These are phyloP conservation scores for Chaetomium sp. DNA, from an alignment of 2,329 filamentous ascomycete genomes.

Conservation along the genomic window DNA sequence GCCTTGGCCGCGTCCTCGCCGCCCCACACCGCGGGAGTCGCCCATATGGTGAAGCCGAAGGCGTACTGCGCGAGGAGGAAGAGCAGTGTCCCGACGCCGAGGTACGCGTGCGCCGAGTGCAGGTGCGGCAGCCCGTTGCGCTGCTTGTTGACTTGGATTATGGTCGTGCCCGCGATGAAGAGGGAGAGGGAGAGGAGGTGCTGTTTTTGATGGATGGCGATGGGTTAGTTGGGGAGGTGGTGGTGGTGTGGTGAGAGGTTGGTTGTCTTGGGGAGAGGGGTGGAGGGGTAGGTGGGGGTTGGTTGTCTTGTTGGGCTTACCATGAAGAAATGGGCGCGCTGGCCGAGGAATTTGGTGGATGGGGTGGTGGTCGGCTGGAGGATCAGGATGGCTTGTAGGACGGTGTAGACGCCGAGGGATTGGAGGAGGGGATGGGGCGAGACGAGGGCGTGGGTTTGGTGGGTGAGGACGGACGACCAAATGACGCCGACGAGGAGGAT, in stretches of 20 bases:
- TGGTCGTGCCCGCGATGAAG: slow-evolving; percentile 64
- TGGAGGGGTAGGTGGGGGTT: too few relatives aligned
- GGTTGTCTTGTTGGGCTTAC: neutral
- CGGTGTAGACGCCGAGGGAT: slow-evolving; percentile 68
- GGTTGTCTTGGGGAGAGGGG: neutral
- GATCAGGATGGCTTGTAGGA: slow-evolving; percentile 78
- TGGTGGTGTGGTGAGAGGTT: neutral
- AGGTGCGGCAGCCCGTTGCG: slow-evolving; percentile 70
- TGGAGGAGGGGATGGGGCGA: slow-evolving; percentile 80
- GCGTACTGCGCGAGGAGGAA: slow-evolving; percentile 71
- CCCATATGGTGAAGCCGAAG: slow-evolving; percentile 83
- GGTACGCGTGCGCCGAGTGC: slow-evolving; percentile 75
- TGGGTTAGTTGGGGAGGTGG: neutral
- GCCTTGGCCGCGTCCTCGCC: slow-evolving; percentile 76
- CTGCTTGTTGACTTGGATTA: slow-evolving; percentile 86
- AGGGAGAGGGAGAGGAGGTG: slow-evolving; percentile 65
- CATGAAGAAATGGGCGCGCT: slow-evolving; percentile 67
- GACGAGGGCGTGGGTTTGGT: slow-evolving; percentile 70
- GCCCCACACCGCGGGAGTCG: slow-evolving; percentile 72
- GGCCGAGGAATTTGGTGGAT: slow-evolving; percentile 67
- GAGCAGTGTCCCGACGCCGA: slow-evolving; percentile 76
- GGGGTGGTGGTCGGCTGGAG: slow-evolving; percentile 84
- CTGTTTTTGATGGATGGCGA: neutral
- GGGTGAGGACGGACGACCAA: slow-evolving; percentile 74
- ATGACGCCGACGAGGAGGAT: slow-evolving; percentile 74